phyloP scores from a whole-genome alignment of 208 protist genomes.

The Plasmodiophora brassicae region DNA sequence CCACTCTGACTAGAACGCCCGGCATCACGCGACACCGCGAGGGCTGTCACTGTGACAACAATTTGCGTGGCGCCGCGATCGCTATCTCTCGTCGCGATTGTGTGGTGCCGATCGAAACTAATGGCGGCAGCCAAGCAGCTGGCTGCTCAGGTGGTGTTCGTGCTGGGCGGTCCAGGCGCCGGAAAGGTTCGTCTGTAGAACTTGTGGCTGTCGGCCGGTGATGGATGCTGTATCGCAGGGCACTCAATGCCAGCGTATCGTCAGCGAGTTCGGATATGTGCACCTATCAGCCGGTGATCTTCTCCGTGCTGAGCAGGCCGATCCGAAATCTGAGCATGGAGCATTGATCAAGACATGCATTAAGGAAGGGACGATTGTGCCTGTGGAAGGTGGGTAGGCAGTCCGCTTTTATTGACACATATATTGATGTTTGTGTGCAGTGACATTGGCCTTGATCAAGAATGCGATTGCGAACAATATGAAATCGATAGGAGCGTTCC shows the following conservation, averaged over 20 bases:
- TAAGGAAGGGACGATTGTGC: conserved; percentile 57
- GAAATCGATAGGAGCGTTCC: conserved; percentile 25
- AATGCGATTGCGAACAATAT: conserved; percentile 23
- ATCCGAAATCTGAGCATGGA: conserved; percentile 33
- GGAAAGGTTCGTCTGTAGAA: conserved; percentile 56
- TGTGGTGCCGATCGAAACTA: no score
- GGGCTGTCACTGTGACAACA: no score
- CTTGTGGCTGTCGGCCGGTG: neutral
- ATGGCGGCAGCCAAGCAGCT: neutral
- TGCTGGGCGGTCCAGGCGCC: conserved; percentile 58
- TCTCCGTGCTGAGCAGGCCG: conserved; percentile 54
- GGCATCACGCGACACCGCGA: no score
- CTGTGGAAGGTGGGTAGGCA: neutral
- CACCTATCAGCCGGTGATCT: conserved; percentile 64
- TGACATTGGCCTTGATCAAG: conserved; percentile 11
- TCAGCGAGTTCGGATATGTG: conserved; percentile 55
- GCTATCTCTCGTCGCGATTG: no score
- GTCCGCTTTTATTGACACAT: neutral
- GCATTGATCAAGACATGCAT: conserved; percentile 60
- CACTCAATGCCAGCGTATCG: conserved; percentile 60
- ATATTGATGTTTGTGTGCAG: neutral
- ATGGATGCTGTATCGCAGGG: conserved; percentile 41
- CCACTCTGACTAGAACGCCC: no score
- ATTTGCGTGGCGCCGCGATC: no score
- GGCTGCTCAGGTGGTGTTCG: conserved; percentile 44